phyloP scores from a whole-genome alignment of 2,329 filamentous ascomycete genomes.

The Pyrenochaeta sp. region DNA sequence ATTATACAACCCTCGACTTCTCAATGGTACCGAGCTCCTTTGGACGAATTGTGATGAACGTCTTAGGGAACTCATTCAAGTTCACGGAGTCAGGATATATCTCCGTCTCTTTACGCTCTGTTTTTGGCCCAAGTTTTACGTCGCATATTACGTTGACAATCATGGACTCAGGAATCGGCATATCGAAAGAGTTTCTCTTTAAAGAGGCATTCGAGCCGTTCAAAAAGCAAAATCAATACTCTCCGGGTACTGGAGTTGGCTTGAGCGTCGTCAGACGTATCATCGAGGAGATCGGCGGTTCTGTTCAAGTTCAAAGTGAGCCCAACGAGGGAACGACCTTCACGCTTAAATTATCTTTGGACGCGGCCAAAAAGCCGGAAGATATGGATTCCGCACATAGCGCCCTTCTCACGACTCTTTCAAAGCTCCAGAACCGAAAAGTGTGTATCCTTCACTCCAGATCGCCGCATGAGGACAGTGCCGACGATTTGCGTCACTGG shows the following conservation, averaged over 20 bases:
- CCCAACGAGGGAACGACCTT: slow-evolving; percentile 10
- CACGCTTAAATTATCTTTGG: slow-evolving; percentile 7
- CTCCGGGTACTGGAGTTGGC: slow-evolving; percentile 28
- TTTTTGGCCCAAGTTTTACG: not conserved
- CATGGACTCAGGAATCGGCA: slow-evolving; percentile 36
- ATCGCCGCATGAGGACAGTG: not conserved
- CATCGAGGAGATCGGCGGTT: slow-evolving; percentile 25
- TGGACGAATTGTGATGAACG: slow-evolving; percentile 38
- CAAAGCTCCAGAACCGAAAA: slow-evolving; percentile 16
- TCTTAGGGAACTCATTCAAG: slow-evolving; percentile 42
- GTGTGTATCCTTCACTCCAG: slow-evolving; percentile 27
- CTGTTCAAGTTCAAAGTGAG: slow-evolving; percentile 22
- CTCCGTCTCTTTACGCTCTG: slow-evolving; percentile 22
- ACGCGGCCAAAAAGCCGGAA: slow-evolving; percentile 1
- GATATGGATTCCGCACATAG: slow-evolving; percentile 1
- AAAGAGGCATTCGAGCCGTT: slow-evolving; percentile 36
- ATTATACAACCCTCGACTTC: slow-evolving; percentile 47
- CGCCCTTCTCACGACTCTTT: slow-evolving; percentile 4
- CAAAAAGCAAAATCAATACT: slow-evolving; percentile 34
- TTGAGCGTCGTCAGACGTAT: slow-evolving; percentile 30
- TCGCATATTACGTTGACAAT: slow-evolving; percentile 38
- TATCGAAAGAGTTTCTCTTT: slow-evolving; percentile 32
- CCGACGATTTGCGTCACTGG: not conserved
- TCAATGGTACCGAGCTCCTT: slow-evolving; percentile 39
- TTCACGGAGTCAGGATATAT: slow-evolving; percentile 37